These are phyloP conservation scores for Cyberlindnera sargentensis DNA, from an alignment of 805 yeast species.

Conservation along the genomic window DNA sequence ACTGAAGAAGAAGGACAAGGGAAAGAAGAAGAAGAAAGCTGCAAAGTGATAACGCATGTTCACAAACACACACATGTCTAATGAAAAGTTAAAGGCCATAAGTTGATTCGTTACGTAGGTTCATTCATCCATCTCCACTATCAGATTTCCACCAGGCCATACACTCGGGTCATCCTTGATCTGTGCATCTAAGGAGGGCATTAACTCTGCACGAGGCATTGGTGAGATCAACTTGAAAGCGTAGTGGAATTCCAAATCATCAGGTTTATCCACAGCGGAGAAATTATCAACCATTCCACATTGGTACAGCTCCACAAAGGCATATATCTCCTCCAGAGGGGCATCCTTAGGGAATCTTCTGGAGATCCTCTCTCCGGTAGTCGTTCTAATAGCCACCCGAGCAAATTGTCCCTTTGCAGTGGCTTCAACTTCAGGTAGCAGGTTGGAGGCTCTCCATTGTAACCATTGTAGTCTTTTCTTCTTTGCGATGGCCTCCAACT, in stretches of 20 bases:
- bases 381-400: slow-evolving; percentile 63
- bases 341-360: slow-evolving; percentile 40
- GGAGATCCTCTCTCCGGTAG: slow-evolving; percentile 52
- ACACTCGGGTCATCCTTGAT: slow-evolving; percentile 40
- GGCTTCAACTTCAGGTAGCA: slow-evolving; percentile 27
- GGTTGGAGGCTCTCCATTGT: slow-evolving; percentile 36
- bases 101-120: neutral
- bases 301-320: slow-evolving; percentile 53
- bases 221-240: slow-evolving; percentile 46
- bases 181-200: slow-evolving; percentile 17
- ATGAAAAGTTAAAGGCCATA: slow-evolving; percentile 1
- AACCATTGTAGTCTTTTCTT: slow-evolving; percentile 35
- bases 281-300: slow-evolving; percentile 21
- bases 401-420: slow-evolving; percentile 32
- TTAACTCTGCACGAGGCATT: slow-evolving; percentile 47
- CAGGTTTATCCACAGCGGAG: slow-evolving; percentile 26
- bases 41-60: slow-evolving; percentile 18
- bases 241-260: slow-evolving; percentile 38
- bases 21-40: slow-evolving; percentile 51
- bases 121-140: slow-evolving; percentile 35
- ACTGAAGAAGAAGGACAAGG: slow-evolving; percentile 75
- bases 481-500: slow-evolving; percentile 18
- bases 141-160: slow-evolving; percentile 59
- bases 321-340: slow-evolving; percentile 58
- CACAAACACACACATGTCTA: neutral